These are phyloP conservation scores for Chalaropsis ovoidea DNA, from an alignment of 2,329 filamentous ascomycete species.

Conservation along the genomic window DNA sequence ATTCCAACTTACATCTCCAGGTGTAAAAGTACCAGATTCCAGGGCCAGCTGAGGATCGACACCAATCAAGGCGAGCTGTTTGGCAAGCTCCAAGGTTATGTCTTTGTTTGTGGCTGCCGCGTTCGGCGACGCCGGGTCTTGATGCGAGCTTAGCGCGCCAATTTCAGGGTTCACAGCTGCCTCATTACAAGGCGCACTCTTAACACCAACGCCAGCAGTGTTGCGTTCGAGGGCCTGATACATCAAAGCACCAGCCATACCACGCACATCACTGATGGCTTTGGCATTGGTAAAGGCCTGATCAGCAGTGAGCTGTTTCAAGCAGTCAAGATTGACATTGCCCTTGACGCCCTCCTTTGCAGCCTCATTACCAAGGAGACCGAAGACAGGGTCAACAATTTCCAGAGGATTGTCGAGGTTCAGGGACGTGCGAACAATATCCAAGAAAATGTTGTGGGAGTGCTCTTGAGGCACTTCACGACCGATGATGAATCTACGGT, in stretches of 20 bases:
- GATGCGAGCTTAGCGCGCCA: conserved; percentile 52
- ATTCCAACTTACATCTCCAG: conserved; percentile 42
- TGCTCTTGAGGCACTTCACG: conserved; percentile 48
- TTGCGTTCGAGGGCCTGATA: conserved; percentile 47
- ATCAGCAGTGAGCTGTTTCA: conserved; percentile 44
- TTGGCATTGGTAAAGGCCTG: conserved; percentile 53
- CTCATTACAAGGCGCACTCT: conserved; percentile 47
- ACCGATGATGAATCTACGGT: conserved; percentile 25
- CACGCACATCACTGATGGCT: conserved; percentile 41
- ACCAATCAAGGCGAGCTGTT: conserved; percentile 50
- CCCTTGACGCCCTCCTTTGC: conserved; percentile 42
- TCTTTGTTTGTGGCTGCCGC: conserved; percentile 50
- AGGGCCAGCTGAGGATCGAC: conserved; percentile 53
- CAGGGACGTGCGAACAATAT: conserved; percentile 37
- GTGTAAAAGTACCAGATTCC: conserved; percentile 52
- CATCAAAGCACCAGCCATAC: conserved; percentile 45
- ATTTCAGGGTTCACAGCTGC: conserved; percentile 56
- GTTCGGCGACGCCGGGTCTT: conserved; percentile 53
- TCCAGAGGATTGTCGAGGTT: conserved; percentile 44
- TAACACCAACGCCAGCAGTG: conserved; percentile 36
- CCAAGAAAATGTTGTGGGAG: conserved; percentile 43
- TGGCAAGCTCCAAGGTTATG: conserved; percentile 49
- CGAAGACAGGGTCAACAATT: conserved; percentile 43
- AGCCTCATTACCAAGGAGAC: conserved; percentile 37
- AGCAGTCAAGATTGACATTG: conserved; percentile 35